Evolutionary conservation across 2,329 filamentous ascomycete species (phyloP).

Genomic region (Aspergillus fischeri): DNA sequence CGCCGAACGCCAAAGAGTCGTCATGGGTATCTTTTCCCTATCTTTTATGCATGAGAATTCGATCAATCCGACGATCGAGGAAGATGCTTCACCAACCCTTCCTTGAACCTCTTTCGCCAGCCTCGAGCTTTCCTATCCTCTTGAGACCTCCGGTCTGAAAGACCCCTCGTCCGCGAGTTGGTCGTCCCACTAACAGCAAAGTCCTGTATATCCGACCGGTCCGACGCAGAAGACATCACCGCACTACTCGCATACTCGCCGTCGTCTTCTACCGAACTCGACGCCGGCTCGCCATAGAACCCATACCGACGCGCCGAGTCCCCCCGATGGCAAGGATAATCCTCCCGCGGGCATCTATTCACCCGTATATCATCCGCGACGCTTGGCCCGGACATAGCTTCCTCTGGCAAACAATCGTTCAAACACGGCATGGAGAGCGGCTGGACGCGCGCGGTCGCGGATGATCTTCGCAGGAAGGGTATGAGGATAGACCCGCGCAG

Average conservation of each 20-base stretch:
- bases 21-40: not conserved
- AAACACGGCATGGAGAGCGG: constrained; percentile 1
- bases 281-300: not conserved
- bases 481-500: constrained; percentile 2
- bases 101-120: not conserved
- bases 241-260: not conserved
- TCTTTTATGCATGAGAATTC: not conserved
- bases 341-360: not conserved
- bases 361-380: not conserved
- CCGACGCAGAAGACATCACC: not conserved
- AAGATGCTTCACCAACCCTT: not conserved
- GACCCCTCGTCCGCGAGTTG: not conserved
- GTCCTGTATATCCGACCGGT: not conserved
- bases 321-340: not conserved
- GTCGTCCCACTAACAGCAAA: not conserved
- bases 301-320: not conserved
- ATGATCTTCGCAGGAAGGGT: constrained; percentile 1
- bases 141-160: not conserved
- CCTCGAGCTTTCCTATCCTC: not conserved
- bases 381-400: accelerated
- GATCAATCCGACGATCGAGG: not conserved
- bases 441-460: not conserved
- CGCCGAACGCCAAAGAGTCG: too few species aligned
- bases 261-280: not conserved
- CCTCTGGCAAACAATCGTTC: not conserved